These are phyloP conservation scores for Penicillium glabrum DNA, from an alignment of 2,329 filamentous ascomycete species.

Conservation along the genomic window DNA sequence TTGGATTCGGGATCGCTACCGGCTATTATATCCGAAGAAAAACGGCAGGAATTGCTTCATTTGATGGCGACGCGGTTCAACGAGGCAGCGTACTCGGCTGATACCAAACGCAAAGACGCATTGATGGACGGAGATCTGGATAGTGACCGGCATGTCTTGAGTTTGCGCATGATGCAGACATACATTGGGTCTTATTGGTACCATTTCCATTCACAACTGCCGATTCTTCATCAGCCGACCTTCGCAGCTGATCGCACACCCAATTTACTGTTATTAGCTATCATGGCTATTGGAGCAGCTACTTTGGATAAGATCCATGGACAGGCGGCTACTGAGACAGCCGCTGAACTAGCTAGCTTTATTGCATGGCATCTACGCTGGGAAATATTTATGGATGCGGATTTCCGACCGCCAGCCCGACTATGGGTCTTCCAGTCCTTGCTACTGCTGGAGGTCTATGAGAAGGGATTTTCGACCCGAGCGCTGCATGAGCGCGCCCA, in stretches of 20 bases:
- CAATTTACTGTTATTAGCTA: slow-evolving; percentile 77
- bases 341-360: slow-evolving; percentile 84
- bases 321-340: slow-evolving; percentile 68
- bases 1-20: slow-evolving; percentile 79
- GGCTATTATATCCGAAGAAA: slow-evolving; percentile 80
- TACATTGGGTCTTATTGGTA: slow-evolving; percentile 94
- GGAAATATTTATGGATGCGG: slow-evolving; percentile 90
- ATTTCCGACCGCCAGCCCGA: slow-evolving; percentile 88
- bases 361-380: slow-evolving; percentile 90
- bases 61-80: slow-evolving; percentile 80
- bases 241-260: slow-evolving; percentile 87
- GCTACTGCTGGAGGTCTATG: slow-evolving; percentile 84
- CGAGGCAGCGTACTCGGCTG: slow-evolving; percentile 72
- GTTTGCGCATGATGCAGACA: slow-evolving; percentile 90
- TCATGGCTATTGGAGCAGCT: slow-evolving; percentile 90
- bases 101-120: slow-evolving; percentile 71
- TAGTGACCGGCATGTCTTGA: slow-evolving; percentile 63
- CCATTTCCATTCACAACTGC: slow-evolving; percentile 90
- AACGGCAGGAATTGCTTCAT: slow-evolving; percentile 78
- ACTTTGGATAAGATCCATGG: slow-evolving; percentile 83
- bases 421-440: slow-evolving; percentile 95
- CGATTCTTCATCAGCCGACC: slow-evolving; percentile 90
- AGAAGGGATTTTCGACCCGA: slow-evolving; percentile 96
- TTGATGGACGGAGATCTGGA: slow-evolving; percentile 77
- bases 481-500: slow-evolving; percentile 91